phyloP scores from a whole-genome alignment of 1,284 basidiomycete genomes.

The Malassezia slooffiae region DNA sequence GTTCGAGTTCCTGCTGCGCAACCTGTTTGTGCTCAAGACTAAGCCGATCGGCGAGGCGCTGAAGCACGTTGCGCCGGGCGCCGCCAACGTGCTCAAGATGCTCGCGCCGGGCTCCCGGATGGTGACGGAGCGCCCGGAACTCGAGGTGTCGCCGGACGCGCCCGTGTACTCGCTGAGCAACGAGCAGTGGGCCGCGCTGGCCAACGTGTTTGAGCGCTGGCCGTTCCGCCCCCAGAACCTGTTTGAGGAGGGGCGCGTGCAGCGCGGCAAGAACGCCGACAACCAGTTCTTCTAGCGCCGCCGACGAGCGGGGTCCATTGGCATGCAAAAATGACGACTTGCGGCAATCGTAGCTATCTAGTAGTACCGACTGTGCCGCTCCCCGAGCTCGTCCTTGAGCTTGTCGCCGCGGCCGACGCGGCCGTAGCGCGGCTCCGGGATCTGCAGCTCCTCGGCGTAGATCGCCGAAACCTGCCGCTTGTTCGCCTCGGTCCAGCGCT shows the following conservation, averaged over 20 bases:
- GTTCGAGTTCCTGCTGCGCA: conserved; percentile 37
- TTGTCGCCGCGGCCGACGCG: conserved; percentile 6
- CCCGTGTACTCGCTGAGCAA: conserved; percentile 29
- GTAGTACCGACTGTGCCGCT: conserved; percentile 17
- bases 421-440: conserved; percentile 13
- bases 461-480: conserved; percentile 58
- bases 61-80: conserved; percentile 36
- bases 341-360: neutral
- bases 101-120: conserved; percentile 18
- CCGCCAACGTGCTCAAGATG: conserved; percentile 32
- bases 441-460: conserved; percentile 55
- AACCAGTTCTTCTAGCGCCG: conserved; percentile 8
- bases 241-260: conserved; percentile 28
- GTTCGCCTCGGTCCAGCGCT: conserved; percentile 54
- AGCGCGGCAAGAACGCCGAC: conserved; percentile 16
- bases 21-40: conserved; percentile 32
- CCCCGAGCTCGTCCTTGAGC: conserved; percentile 11
- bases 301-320: no score
- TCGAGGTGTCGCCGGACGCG: conserved; percentile 24
- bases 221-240: conserved; percentile 36
- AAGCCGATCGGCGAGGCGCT: conserved; percentile 27
- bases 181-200: conserved; percentile 33
- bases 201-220: conserved; percentile 40
- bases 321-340: neutral
- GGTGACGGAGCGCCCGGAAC: conserved; percentile 15